Base-by-base conservation (phyloP, 306 rosid species). In the Citrullus colocynthis region DNA sequence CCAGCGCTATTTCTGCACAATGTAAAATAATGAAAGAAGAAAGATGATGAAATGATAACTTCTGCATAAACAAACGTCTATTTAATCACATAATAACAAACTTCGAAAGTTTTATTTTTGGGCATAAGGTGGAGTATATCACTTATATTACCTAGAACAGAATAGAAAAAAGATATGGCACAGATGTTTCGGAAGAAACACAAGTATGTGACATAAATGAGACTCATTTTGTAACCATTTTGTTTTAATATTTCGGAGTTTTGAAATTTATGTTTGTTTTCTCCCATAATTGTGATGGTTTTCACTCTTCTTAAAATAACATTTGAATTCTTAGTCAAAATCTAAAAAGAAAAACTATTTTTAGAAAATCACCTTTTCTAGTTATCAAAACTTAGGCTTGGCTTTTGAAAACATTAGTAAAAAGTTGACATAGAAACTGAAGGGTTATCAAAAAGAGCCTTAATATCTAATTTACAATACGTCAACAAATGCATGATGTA, bases 1-100 rank as follows among this genome's bases (percentile, higher is more conserved):
- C 99, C 99, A 10, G 99, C 90, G 85, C 96, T 96, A 66, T 91
- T 86, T 85, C 99, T 96, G 92, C 76, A 78, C 24, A 48, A 20
- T 4, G 28, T 7, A 21, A 64, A 63, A 32, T 2, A 18, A 78
- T 34, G 51, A 17, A 64, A 64, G 21, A 4, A 36, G 5, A 49
- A 61, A 60, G 16, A 28, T 45, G 52, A 59, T 44, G 49, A 59
- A 21, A 7, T 2, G 37, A 9, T 62, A 77, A 61, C 9, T 18
- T 34, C 67, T 15, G 30, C 58, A 20, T 8, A 42, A 77, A 71
- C 74, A 20, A 71, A 36, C 55, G 45, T 44, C 36, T 70, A 44
- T 45, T 42, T 5, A 14, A 44, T 69, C 75, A 21, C 4, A 12
- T 14, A 69, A 69, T 69, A 66, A 39, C 15, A 18, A 52, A 42